These are phyloP conservation scores for Patellaria atrata DNA, from an alignment of 495 filamentous ascomycete species.

Conservation along the genomic window DNA sequence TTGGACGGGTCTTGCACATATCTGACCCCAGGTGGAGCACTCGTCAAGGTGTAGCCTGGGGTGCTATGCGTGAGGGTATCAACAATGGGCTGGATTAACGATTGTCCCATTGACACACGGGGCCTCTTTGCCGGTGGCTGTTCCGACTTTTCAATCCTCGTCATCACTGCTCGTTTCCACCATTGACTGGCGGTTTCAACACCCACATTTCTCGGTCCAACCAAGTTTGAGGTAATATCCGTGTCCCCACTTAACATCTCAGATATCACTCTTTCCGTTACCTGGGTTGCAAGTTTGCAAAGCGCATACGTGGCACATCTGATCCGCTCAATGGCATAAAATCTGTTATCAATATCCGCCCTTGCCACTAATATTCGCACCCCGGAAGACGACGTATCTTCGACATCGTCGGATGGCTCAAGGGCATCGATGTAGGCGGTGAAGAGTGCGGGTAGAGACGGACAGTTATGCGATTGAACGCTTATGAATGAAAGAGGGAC, in stretches of 20 bases:
- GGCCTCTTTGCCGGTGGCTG: slow-evolving; percentile 6
- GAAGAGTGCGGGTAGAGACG: slow-evolving; percentile 19
- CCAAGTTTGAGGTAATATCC: slow-evolving; percentile 2
- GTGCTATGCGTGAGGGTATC: slow-evolving; percentile 1
- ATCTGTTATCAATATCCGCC: slow-evolving; percentile 38
- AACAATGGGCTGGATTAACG: too few species aligned
- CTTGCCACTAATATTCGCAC: slow-evolving; percentile 48
- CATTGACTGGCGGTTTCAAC: slow-evolving; percentile 5
- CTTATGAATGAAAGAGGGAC: slow-evolving; percentile 28
- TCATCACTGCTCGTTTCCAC: slow-evolving; percentile 13
- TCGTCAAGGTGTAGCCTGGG: neutral
- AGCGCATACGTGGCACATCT: slow-evolving; percentile 50
- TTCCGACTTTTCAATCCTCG: neutral
- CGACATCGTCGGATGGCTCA: slow-evolving; percentile 11
- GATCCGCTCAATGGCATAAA: slow-evolving; percentile 64
- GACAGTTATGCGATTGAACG: slow-evolving; percentile 2
- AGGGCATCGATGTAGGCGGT: slow-evolving; percentile 21
- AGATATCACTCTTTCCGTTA: slow-evolving; percentile 35
- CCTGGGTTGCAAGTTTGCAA: slow-evolving; percentile 53
- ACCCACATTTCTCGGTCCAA: neutral
- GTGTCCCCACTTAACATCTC: slow-evolving; percentile 15
- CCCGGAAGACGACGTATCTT: slow-evolving; percentile 2
- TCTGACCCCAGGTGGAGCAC: neutral
- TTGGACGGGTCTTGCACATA: neutral
- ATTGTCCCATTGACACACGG: slow-evolving; percentile 16